Base-by-base conservation (phyloP, 163 green algal species). In the Chlamydomonas reinhardtii region DNA sequence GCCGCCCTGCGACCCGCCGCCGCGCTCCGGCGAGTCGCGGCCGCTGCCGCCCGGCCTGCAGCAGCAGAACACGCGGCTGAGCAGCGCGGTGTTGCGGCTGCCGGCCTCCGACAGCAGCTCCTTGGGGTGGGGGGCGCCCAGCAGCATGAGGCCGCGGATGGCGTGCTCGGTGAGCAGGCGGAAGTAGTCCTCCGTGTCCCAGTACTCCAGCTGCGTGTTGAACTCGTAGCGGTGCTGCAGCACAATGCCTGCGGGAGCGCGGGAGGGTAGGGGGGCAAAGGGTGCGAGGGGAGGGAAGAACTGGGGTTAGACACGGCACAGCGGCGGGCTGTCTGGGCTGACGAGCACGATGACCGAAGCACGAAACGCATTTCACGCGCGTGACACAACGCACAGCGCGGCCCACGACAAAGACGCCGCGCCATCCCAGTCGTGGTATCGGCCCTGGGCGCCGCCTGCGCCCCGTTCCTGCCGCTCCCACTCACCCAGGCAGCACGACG, bases 101-200 rank as follows among this genome's bases (percentile, higher is more conserved):
- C 34, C 17, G 34, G 24, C 73, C 35, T 80, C 80, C 4, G 8
- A 31, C 17, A 82, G 72, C 39, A 87, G 59, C 76, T 84, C 73
- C 32, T 89, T 79, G 31, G 87, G 83, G 83, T 90, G 81, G 2
- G 86, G 89, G 31, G 89, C 82, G 17, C 86, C 86, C 66, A 92
- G 79, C 82, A 92, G 78, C 78, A 92, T 87, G 4, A 92, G 89
- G 1, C 89, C 89, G n/a, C 83, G 76, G 59, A 92, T 90, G 59
- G 89, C 89, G 73, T 92, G 89, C 77, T 92, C 89, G 4, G 86
- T 92, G 37, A 92, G 86, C 70, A 92, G 68, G 8, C 66, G 77
- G 78, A 92, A 91, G 86, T 91, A 89, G 78, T 92, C 89, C 70
- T 90, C 76, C 35, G 89, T 88, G 56, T 90, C 83, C 77, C 83